Base-by-base conservation (phyloP, 2,329 filamentous ascomycete species). In the Myriosclerotinia duriaeana region DNA sequence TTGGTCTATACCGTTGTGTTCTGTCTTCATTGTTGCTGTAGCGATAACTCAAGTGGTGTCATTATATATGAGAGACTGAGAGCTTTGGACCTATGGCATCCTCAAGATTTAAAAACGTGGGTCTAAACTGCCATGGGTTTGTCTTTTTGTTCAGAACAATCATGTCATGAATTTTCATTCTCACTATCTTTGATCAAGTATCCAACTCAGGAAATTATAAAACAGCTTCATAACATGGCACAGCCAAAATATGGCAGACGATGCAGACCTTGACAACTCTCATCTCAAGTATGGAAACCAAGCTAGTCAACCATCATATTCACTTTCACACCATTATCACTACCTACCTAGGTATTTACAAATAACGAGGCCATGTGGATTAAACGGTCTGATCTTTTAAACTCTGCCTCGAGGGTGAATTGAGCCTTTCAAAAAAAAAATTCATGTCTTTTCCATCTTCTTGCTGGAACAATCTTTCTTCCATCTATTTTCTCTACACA, bases 331-430 rank as follows among this genome's bases (percentile, higher is more conserved):
- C 12, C 26, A 34, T 42, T 12, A 30, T 58, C 8, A 20, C 15
- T 22, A 20, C 26, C 26, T 26, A 26, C 26, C 26, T 26, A 26
- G 26, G 26, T 26, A 26, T 20, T 22, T 44, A 44, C 14, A 26
- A 30, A 20, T 5, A 30, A 20, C n/a, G n/a, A 61, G 14, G 2
- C 12, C 26, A 38, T 17, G n/a, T 26, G 30, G 44, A 42, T 7
- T n/a, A 46, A 15, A 36, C 42, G 26, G 20, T 46, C 42, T 59
- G 40, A 59, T 59, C 12, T 11, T 15, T 44, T 3, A 52, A 5
- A 12, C 40, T 9, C 20, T 55, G 20, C 46, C 44, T 61, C 14
- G n/a, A 50, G 46, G 36, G 58, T 61, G 58, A 61, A 61, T 61
- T 9, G 8, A 38, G 12, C 30, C 34, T 36, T 26, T 6, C 2